phyloP scores from a whole-genome alignment of 495 filamentous ascomycete species.

The Zalerion maritima region DNA sequence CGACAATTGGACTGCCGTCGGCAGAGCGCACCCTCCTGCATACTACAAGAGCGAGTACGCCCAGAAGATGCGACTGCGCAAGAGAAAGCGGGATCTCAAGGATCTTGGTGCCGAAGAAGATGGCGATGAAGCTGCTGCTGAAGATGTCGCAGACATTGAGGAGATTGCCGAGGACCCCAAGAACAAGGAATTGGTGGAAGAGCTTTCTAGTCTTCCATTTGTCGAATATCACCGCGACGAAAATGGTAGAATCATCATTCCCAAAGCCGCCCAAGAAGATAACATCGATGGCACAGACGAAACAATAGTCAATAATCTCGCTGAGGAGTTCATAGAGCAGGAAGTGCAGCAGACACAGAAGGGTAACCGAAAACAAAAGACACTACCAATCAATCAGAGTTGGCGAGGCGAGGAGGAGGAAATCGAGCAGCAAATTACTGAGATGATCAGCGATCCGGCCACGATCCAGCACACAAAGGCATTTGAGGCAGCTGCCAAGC shows the following conservation, averaged over 20 bases:
- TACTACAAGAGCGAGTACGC: conserved; percentile 43
- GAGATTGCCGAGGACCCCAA: conserved; percentile 21
- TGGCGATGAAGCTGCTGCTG: conserved; percentile 8
- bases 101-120: conserved; percentile 18
- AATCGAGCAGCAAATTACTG: conserved; percentile 34
- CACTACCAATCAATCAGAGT: conserved; percentile 24
- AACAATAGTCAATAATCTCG: conserved; percentile 4
- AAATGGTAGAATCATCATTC: conserved; percentile 2
- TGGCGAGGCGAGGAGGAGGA: conserved; percentile 34
- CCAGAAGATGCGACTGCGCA: conserved; percentile 31
- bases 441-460: conserved; percentile 30
- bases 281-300: no score
- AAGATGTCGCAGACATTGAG: conserved; percentile 12
- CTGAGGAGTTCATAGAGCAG: neutral
- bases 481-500: conserved; percentile 24
- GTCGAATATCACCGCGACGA: conserved; percentile 9
- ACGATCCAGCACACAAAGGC: conserved; percentile 30
- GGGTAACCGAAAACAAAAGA: conserved; percentile 7
- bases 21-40: conserved; percentile 73
- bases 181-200: conserved; percentile 16
- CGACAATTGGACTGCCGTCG: conserved; percentile 34
- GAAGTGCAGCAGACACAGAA: conserved; percentile 10
- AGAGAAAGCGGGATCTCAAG: conserved; percentile 26
- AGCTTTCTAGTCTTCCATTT: conserved; percentile 13
- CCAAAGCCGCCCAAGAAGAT: conserved; percentile 6